A percentile compares a stretch with the other conserved stretches of the same genome.
Conservation (phyloP, 495 filamentous ascomycete genomes). For the Neurospora sp. region DNA sequence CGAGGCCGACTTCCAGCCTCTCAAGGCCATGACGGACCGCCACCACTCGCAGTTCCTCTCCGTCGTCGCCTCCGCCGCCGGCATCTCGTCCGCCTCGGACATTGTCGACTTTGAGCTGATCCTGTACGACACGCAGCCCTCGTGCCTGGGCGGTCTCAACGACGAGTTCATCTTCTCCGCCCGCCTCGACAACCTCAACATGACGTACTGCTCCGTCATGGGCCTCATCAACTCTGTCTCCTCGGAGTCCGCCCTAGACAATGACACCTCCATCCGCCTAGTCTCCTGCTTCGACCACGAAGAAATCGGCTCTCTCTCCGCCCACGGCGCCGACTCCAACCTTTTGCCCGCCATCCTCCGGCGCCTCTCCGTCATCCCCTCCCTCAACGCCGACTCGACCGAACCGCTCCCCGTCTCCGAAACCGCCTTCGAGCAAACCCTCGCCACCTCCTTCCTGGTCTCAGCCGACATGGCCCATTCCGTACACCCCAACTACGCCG, state of each 20-base stretch:
- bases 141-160: conserved; percentile 78
- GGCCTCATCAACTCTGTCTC: conserved; percentile 74
- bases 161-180: conserved; percentile 92
- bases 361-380: conserved; percentile 71
- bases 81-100: conserved; percentile 51
- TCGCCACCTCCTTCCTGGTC: conserved; percentile 85
- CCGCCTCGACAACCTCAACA: conserved; percentile 86
- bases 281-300: conserved; percentile 95
- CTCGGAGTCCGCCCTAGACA: conserved; percentile 48
- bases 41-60: conserved; percentile 84
- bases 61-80: conserved; percentile 72
- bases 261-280: conserved; percentile 74
- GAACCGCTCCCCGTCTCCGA: conserved; percentile 37
- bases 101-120: conserved; percentile 92
- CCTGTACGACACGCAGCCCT: conserved; percentile 88
- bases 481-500: conserved; percentile 86
- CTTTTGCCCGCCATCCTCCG: conserved; percentile 81
- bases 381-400: conserved; percentile 30
- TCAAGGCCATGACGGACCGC: conserved; percentile 67
- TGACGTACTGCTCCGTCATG: conserved; percentile 81
- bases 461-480: conserved; percentile 97
- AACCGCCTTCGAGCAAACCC: conserved; percentile 88
- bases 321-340: conserved; percentile 90
- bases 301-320: conserved; percentile 84
- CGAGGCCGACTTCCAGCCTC: conserved; percentile 51